Base-by-base conservation (phyloP, 805 yeast genomes). In the Ogataea zsoltii region DNA sequence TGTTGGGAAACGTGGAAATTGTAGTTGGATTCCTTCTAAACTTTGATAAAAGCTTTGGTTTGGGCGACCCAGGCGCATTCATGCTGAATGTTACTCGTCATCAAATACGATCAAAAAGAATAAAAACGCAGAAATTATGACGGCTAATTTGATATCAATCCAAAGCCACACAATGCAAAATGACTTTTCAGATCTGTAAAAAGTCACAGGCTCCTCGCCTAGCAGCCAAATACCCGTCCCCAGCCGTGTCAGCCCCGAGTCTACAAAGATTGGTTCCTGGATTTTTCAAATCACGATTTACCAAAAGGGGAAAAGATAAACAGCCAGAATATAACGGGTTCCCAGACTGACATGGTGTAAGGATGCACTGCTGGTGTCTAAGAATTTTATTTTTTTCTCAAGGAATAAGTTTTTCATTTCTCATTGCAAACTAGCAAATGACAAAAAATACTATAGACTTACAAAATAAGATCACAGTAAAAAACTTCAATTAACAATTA, bases 21-120 rank as follows among this genome's bases (percentile, higher is more conserved):
- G 45, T 36, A 21, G 50, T 46, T 1, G 53, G 49, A 15, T 49
- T 49, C 28, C 37, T 49, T 38, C 51, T 50, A n/a, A 54, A 51
- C 38, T 44, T 54, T n/a, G 52, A 46, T 15, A 54, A 26, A 14
- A 51, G 43, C 38, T 42, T 45, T 12, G 45, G 49, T 37, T 43
- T 44, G 11, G 51, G 38, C 12, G 39, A 37, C 15, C 19, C 34
- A 9, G 29, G 28, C 15, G 28, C 37, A 19, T 13, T 36, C 45
- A 42, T 41, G 38, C 29, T 7, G n/a, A 26, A 26, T 25, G 21
- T 26, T 26, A 37, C 32, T 26, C 32, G 40, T 37, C 40, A 37
- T 37, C 15, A 15, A 25, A 16, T 16, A 15, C 12, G 26, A 18
- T 16, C n/a, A 16, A 17, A 5, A 17, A 16, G 17, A 9, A 10